phyloP scores from a whole-genome alignment of 768 basidiomycete species.

The Sporobolomyces roseus region DNA sequence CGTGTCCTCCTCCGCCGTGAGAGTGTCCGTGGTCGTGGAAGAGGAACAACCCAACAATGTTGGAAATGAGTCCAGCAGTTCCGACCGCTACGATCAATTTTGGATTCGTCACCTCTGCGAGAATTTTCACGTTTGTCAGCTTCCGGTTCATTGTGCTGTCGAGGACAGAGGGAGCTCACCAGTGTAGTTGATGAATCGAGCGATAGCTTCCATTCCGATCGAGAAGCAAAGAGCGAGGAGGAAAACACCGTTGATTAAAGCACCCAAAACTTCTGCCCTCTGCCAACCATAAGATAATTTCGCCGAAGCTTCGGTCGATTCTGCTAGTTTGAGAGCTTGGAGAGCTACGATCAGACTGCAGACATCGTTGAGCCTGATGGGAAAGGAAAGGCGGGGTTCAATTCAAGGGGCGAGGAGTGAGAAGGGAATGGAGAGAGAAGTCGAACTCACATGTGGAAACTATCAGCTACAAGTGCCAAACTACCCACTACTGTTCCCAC shows the following conservation, averaged over 20 bases:
- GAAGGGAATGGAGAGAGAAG: neutral
- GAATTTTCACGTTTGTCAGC: neutral
- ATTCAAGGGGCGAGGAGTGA: neutral
- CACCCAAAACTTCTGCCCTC: slow-evolving; percentile 58
- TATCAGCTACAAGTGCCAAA: slow-evolving; percentile 74
- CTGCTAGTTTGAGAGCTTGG: slow-evolving; percentile 87
- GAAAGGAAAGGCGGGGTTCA: no score
- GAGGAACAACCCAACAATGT: slow-evolving; percentile 85
- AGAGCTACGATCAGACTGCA: slow-evolving; percentile 84
- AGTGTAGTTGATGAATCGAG: slow-evolving; percentile 78
- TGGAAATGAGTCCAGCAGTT: slow-evolving; percentile 78
- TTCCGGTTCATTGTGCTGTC: neutral
- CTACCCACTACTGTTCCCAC: slow-evolving; percentile 56
- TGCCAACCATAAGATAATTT: slow-evolving; percentile 99
- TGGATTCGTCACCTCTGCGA: slow-evolving; percentile 78
- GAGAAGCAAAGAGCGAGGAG: slow-evolving; percentile 94
- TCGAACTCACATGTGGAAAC: slow-evolving; percentile 82
- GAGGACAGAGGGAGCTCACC: slow-evolving; percentile 53
- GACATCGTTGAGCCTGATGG: slow-evolving; percentile 64
- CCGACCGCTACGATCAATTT: slow-evolving; percentile 86
- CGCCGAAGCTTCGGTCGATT: slow-evolving; percentile 57
- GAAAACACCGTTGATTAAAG: slow-evolving; percentile 93
- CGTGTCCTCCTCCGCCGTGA: slow-evolving; percentile 38
- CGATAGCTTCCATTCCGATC: slow-evolving; percentile 84
- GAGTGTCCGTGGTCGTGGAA: slow-evolving; percentile 67